phyloP scores from a whole-genome alignment of 177 flowering plant species.

The Vitis hybrid region DNA sequence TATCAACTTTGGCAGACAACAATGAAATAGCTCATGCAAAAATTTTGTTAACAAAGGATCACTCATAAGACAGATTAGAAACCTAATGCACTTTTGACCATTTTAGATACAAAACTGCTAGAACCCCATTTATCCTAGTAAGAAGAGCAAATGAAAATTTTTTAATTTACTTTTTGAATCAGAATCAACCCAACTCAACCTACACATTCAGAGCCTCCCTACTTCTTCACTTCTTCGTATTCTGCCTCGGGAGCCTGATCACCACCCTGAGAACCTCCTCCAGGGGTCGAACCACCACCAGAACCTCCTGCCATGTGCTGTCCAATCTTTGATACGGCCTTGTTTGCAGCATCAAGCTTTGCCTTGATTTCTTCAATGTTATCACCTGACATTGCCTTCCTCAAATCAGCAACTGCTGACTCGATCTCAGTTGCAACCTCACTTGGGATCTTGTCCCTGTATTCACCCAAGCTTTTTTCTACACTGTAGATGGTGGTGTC shows the following conservation, averaged over 20 bases:
- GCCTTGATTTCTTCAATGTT: conserved; percentile 57
- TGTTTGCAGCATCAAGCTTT: conserved; percentile 73
- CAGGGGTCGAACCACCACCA: conserved; percentile 33
- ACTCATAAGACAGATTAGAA: no score
- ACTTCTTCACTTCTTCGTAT: conserved; percentile 82
- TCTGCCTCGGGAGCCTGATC: conserved; percentile 77
- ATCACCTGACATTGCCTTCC: conserved; percentile 48
- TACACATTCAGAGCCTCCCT: conserved; percentile 2
- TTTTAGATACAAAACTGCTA: conserved; percentile 7
- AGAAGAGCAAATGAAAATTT: background rate
- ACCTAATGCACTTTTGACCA: background rate
- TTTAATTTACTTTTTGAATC: no score
- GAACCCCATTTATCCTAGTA: background rate
- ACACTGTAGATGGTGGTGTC: conserved; percentile 74
- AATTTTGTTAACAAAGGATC: no score
- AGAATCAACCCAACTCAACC: no score
- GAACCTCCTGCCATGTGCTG: conserved; percentile 61
- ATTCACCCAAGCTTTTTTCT: conserved; percentile 72
- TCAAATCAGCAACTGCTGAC: conserved; percentile 55
- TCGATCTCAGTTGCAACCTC: conserved; percentile 65
- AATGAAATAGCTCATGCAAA: no score
- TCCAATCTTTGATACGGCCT: conserved; percentile 74
- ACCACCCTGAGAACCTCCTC: conserved; percentile 47
- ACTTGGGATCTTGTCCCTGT: conserved; percentile 64
- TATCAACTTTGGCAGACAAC: no score